Base-by-base conservation (phyloP, 2,329 filamentous ascomycete genomes). In the Blastomyces emzantsi region DNA sequence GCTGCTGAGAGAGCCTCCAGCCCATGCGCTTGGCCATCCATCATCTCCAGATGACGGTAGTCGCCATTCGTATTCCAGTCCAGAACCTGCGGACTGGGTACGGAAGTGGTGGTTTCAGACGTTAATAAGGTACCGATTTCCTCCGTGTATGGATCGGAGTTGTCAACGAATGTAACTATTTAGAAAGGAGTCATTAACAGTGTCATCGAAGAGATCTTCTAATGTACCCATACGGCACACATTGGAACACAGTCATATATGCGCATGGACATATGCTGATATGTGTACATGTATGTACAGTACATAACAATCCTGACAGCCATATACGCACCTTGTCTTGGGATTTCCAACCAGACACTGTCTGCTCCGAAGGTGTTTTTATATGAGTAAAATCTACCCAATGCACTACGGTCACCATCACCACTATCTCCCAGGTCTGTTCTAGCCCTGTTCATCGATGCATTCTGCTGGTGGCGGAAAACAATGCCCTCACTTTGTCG, bases 381-480 rank as follows among this genome's bases (percentile, higher is more conserved):
- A 73, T 87, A 87, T 30, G 83, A 83, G 71, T 87, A 87, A 72
- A 87, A 87, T 22, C 82, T 81, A 65, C 83, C 83, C 65, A 87
- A 74, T 60, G 77, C 78, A 45, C 78, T 80, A 54, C 74, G 73
- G 17, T 70, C 73, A 5, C 72, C 70, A 13, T 70, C 68, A 17
- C 79, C 77, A 39, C 36, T 39, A 13, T 39, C 36, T 13, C 36
- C 36, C 30, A 73, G 72, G 22, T 72, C 73, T 55, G 78, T 76
- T 17, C 75, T 75, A 47, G 73, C 70, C 59, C 82, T 80, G 64
- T 87, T 87, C 84, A 87, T 85, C 25, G 84, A 87, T 39, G 85
- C 85, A 80, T 88, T 88, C 74, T 88, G 85, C 70, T 88, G 85
- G 73, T 88, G 86, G 63, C 85, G 82, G 69, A 87, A 88, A 55